Conservation (phyloP, 371 early-diverging fungal species). For the Lichtheimia hyalospora region DNA sequence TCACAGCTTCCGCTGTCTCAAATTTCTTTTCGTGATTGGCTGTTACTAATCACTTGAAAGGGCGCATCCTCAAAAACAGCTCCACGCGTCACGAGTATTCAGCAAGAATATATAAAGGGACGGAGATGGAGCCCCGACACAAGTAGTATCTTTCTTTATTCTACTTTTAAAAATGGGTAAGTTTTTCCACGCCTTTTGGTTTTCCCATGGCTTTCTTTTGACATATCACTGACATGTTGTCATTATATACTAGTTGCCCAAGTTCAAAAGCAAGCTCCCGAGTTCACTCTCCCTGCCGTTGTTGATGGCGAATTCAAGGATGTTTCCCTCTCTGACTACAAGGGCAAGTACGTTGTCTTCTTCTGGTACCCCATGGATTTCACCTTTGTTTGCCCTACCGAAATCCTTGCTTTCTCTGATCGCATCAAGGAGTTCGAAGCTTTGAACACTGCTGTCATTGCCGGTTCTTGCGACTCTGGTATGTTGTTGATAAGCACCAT, state of each 20-base stretch:
- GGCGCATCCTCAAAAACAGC: conserved; percentile 5
- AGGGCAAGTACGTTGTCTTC: conserved; percentile 68
- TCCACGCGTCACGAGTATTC: too few species aligned
- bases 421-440: conserved; percentile 79
- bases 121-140: background rate
- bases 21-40: too few species aligned
- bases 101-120: conserved; percentile 14
- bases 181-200: conserved; percentile 4
- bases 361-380: conserved; percentile 56
- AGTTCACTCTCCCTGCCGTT: conserved; percentile 74
- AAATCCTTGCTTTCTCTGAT: conserved; percentile 89
- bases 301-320: conserved; percentile 79
- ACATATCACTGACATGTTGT: background rate
- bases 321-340: conserved; percentile 84
- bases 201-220: background rate
- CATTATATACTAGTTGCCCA: conserved; percentile 14
- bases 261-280: conserved; percentile 62
- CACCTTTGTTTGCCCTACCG: conserved; percentile 92
- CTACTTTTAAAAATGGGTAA: conserved; percentile 23
- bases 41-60: background rate
- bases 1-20: too few species aligned
- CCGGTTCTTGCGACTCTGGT: conserved; percentile 52
- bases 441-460: conserved; percentile 56
- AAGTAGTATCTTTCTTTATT: conserved; percentile 9
- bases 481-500: conserved; percentile 7